Evolutionary conservation across 2,329 filamentous ascomycete species (phyloP), one percentile per base, ranked within the genome.

Genomic region (Fusarium sp.): DNA sequence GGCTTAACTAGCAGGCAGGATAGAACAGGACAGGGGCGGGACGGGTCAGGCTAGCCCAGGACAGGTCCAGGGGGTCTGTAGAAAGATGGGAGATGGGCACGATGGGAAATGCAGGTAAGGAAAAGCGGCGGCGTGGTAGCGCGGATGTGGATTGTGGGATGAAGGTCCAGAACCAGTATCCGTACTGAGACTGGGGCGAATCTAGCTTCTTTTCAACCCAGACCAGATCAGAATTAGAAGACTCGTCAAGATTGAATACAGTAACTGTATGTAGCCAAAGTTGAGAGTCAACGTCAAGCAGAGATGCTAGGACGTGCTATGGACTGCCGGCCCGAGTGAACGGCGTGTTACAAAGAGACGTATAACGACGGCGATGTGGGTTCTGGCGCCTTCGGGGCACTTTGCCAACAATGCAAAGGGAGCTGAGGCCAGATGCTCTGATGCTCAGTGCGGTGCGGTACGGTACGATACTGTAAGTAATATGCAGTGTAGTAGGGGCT

Each of bases 21-120:
- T 25, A 34, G 30, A 41, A 51, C 46, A 61, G 23, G 49, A 54
- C 48, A 62, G 59, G 59, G 50, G 56, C 27, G 23, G 43, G 41
- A 59, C 14, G 43, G 56, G 37, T 41, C 41, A 56, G 41, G 51
- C 34, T 51, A 51, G 49, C 32, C 32, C 23, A 28, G 49, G 49
- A 53, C 23, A 53, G 34, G 49, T 25, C 49, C 49, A 53, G 49
- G 48, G 49, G 34, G 34, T n/a, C 34, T 37, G 34, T 37, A 37
- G 34, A 37, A 37, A n/a, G 34, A 37, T 37, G 34, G 34, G 34
- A 37, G 34, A 58, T 58, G 55, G 55, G 56, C 34, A 37, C 34
- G 51, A 59, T 59, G 56, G 56, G 41, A 61, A 61, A 74, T 75
- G 73, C 71, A 74, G 71, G 73, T 73, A 73, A 75, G 60, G 69